These are phyloP conservation scores for Ensete ventricosum DNA, from an alignment of 176 grass and related monocot genomes.

Conservation along the genomic window DNA sequence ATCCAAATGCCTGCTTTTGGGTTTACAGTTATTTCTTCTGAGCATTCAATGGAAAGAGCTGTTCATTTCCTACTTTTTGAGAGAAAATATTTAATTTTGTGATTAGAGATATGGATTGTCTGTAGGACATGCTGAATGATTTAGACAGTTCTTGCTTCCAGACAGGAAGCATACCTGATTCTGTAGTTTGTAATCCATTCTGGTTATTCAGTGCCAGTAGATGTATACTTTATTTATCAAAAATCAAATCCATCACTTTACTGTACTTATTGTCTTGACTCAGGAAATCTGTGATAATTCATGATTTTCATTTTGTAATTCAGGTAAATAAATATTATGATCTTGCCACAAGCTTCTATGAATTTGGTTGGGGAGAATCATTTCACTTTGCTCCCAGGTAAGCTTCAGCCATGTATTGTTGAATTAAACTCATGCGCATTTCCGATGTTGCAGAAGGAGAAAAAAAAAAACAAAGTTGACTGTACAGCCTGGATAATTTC, in stretches of 20 bases:
- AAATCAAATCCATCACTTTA: background rate
- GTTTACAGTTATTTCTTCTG: too few relatives aligned
- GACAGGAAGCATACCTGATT: background rate
- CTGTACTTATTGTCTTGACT: background rate
- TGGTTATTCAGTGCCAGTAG: background rate
- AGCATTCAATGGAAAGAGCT: too few relatives aligned
- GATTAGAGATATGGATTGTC: too few relatives aligned
- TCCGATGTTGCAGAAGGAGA: background rate
- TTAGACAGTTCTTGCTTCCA: too few relatives aligned
- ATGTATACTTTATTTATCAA: background rate
- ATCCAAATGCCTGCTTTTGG: too few relatives aligned
- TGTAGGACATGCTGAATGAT: too few relatives aligned
- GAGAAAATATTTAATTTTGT: too few relatives aligned
- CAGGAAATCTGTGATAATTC: background rate
- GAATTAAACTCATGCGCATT: too few relatives aligned
- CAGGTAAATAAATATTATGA: conserved; percentile 99
- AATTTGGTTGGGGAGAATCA: conserved; percentile 99
- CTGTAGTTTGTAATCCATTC: conserved; percentile 7
- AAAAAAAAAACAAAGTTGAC: background rate
- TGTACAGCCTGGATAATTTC: background rate
- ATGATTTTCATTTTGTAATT: conserved; percentile 1
- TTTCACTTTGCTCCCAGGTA: conserved; percentile 99
- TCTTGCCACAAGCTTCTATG: conserved; percentile 97
- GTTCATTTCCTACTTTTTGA: too few relatives aligned
- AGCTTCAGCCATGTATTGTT: background rate